Evolutionary conservation across 2,329 filamentous ascomycete species (phyloP), one percentile per base, ranked within the genome.

Genomic region (Neopestalotiopsis rosae): DNA sequence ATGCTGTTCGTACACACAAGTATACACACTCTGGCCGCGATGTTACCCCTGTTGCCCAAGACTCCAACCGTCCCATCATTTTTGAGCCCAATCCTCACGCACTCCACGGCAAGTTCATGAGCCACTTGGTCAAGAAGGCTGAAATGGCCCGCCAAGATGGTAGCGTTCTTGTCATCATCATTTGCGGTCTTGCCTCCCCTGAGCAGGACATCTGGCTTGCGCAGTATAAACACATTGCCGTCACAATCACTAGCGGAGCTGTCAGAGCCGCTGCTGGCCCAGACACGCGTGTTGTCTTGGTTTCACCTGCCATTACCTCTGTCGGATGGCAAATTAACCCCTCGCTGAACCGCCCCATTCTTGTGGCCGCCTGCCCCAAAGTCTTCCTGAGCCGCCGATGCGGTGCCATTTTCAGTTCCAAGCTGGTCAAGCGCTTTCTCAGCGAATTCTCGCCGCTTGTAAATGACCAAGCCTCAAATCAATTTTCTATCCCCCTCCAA

Each of bases 261-360:
- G 73, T 78, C 7, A 72, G 73, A 7, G 13, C 61, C 2, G 66
- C 66, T 5, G 69, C 77, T 65, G 73, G 69, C 7, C 40, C 70
- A 3, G 62, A 71, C 59, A 24, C 73, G 20, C 68, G 74, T 1
- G 72, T 65, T 4, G 72, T 68, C 1, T 34, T 78, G 2, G 67
- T 78, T 4, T 78, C 76, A 1, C 74, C 77, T 4, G 71, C 75
- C 14, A 61, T 76, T 45, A 78, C 77, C 38, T 79, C 77, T 32
- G 72, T 74, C 20, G 76, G 77, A 4, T 79, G 77, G 77, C 73
- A 75, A 24, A 49, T 77, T 42, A 78, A 78, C 32, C 71, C 74
- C 3, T 75, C 67, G 10, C 74, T 79, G 64, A 72, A 69, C 24
- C 61, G 67, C 3, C 58, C 66, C 5, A 45, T 45, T 10, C 5